Evolutionary conservation across 164 flowering plant species (phyloP).

Genomic region (Sextonia rubra): DNA sequence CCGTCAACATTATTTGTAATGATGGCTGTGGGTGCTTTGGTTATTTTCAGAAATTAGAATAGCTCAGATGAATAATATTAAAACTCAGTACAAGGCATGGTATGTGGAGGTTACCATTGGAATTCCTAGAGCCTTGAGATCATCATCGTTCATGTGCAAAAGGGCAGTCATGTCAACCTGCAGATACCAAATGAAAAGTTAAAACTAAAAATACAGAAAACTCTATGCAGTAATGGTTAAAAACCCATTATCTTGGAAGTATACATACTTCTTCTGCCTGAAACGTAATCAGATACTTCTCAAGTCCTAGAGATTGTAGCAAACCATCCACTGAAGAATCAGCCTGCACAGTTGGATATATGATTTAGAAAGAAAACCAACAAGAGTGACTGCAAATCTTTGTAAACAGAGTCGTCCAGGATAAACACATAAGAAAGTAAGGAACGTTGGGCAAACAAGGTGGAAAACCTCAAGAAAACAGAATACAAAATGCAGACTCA

Average conservation of each 20-base stretch:
- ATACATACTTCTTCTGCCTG: slow-evolving; percentile 87
- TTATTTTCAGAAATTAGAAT: no score
- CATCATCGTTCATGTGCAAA: slow-evolving; percentile 83
- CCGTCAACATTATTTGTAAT: no score
- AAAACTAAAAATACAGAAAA: slow-evolving; percentile 6
- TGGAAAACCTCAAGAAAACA: no score
- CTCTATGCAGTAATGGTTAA: background rate
- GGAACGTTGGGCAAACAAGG: no score
- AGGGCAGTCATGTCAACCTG: slow-evolving; percentile 88
- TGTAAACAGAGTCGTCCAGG: no score
- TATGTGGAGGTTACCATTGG: slow-evolving; percentile 63
- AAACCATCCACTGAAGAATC: slow-evolving; percentile 65
- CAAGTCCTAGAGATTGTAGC: slow-evolving; percentile 75
- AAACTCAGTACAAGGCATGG: background rate
- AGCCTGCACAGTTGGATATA: slow-evolving; percentile 38
- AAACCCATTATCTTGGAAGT: background rate
- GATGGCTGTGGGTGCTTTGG: no score
- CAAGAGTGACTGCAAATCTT: no score
- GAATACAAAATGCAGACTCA: no score
- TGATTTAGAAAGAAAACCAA: background rate
- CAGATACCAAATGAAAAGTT: slow-evolving; percentile 6
- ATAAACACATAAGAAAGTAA: no score
- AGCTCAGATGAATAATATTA: background rate
- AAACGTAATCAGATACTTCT: slow-evolving; percentile 74
- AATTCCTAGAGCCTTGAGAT: slow-evolving; percentile 83